Conservation (phyloP, 306 rosid genomes). For the Quercus cerris region DNA sequence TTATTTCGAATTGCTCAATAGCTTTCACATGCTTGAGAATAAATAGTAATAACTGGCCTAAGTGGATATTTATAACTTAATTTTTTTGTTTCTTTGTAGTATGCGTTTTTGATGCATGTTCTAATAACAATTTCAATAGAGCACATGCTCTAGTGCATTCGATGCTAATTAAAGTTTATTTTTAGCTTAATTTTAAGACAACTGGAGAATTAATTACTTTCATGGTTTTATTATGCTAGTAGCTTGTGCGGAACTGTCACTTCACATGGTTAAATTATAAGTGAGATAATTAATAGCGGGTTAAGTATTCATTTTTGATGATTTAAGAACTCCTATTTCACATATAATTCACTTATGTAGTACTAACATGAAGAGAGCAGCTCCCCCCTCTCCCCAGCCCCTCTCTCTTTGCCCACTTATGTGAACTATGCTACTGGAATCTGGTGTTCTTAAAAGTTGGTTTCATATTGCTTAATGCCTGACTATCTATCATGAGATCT, state of each 20-base stretch:
- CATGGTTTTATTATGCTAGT: not conserved
- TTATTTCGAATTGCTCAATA: not conserved
- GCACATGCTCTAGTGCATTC: not conserved
- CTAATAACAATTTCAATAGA: not conserved
- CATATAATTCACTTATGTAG: not conserved
- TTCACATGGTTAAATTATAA: not conserved
- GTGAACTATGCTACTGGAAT: not conserved
- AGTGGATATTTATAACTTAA: not conserved
- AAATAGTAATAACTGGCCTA: not conserved
- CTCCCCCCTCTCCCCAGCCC: not conserved
- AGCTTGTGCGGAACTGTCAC: not conserved
- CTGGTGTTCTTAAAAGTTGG: not conserved
- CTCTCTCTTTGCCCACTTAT: not conserved
- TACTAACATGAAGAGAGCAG: not conserved
- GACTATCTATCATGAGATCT: not conserved
- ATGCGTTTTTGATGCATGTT: not conserved
- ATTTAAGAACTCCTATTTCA: not conserved
- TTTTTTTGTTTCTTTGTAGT: not conserved
- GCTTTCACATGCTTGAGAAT: not conserved
- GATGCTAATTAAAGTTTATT: not conserved
- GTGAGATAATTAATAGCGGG: conserved; percentile 5
- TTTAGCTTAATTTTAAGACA: not conserved
- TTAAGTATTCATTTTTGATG: not conserved
- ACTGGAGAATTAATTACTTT: not conserved
- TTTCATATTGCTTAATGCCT: not conserved